Conservation (phyloP, 1,139 yeast genomes). For the Casaregolazyma lundiana region DNA sequence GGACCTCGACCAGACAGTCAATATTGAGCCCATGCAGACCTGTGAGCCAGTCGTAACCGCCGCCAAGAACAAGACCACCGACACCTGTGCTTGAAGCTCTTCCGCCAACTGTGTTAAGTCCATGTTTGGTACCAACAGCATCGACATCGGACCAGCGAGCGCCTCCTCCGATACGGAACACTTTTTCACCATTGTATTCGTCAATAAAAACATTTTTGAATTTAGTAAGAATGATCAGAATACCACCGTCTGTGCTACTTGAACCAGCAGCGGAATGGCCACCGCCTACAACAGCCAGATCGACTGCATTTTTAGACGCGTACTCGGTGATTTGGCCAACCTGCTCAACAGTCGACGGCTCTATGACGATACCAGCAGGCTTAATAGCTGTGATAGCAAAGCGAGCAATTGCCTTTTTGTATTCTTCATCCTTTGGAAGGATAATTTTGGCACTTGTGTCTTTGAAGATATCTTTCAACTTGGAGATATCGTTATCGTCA, state of each 20-base stretch:
- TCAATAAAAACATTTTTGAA: background rate
- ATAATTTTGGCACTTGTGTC: background rate
- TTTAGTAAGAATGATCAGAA: background rate
- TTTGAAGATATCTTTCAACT: background rate
- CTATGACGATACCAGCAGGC: background rate
- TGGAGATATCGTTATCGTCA: background rate
- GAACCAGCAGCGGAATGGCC: background rate
- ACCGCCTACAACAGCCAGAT: background rate
- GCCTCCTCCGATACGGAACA: background rate
- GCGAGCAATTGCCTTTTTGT: background rate
- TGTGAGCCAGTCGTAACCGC: background rate
- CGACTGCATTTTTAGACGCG: background rate
- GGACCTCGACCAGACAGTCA: background rate
- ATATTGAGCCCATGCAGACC: background rate
- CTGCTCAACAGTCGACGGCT: background rate
- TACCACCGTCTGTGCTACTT: background rate
- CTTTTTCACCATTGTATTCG: background rate
- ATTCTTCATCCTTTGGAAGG: background rate
- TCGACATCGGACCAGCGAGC: background rate
- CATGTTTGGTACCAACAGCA: background rate
- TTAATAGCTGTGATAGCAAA: background rate
- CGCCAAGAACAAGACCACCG: background rate
- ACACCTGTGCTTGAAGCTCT: background rate
- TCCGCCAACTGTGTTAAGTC: background rate
- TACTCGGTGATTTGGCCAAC: background rate